Evolutionary conservation across 164 flowering plant genomes (phyloP), one percentile per base, ranked within the genome.

Genomic region (Akebia trifoliata): DNA sequence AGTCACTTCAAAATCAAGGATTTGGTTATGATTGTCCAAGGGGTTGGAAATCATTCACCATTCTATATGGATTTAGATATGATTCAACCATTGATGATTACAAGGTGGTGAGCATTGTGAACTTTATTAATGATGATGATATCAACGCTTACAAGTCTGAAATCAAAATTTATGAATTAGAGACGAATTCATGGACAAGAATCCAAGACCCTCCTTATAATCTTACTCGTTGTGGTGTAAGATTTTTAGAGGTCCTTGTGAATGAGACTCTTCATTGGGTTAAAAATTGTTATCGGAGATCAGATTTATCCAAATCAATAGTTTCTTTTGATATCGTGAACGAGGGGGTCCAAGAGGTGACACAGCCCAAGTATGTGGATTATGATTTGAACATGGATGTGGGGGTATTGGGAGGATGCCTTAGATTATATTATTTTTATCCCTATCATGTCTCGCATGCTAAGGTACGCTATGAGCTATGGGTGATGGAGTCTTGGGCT

Each of bases 221-320:
- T 2, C 32, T 45, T 40, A 48, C 44, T 4, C 12, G 43, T 14
- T 14, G 12, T 3, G 8, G 46, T 0, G n/a, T n/a, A n/a, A n/a
- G n/a, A n/a, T n/a, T n/a, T n/a, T n/a, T n/a, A n/a, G 65, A 63
- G 20, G 29, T 40, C 10, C 38, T 54, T 38, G 64, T 54, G 28
- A 70, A 54, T 51, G 67, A 69, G 2, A 38, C 60, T 38, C 67
- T 69, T 17, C 66, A 72, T 56, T 75, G 76, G 79, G 45, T n/a
- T n/a, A n/a, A n/a, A n/a, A n/a, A n/a, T n/a, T n/a, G n/a, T n/a
- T n/a, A n/a, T 22, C 37, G 69, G 53, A 2, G 42, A 11, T 35
- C 1, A 64, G 37, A 32, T 34, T 31, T 4, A 70, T 66, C 47
- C 44, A 61, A n/a, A n/a, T n/a, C n/a, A n/a, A n/a, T n/a, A n/a